Evolutionary conservation across 78 protist genomes (phyloP), one percentile per base, ranked within the genome.

Genomic region (Dictyostelium firmibasis): DNA sequence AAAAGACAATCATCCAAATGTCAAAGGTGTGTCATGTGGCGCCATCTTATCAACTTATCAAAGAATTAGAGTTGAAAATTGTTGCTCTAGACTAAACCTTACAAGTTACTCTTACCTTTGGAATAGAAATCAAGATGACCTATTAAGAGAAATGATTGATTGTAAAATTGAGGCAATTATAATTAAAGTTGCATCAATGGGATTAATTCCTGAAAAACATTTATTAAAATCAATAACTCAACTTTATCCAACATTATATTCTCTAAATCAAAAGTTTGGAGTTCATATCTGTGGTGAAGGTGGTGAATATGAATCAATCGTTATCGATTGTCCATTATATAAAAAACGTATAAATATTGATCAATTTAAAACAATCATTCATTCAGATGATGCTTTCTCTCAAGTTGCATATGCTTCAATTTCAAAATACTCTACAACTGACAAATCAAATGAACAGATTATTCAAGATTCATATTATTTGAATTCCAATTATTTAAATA

Each of bases 231-330:
- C 93, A 3, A 95, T 99, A 13, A 16, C 43, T 4, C 95, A 86
- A 5, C 0, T 97, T 23, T 44, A 76, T 11, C 96, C 97, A 10
- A n/a, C 14, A 35, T 67, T 98, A 18, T 29, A 31, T 20, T 85
- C 41, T 0, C 10, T 91, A 20, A 69, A 97, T 23, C 36, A 23
- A 13, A n/a, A 81, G 53, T 98, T 70, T 53, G 97, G 92, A 14
- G 67, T 96, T 4, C 92, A 99, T 74, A 92, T 86, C 5, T 96
- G 98, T 85, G 99, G 99, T 38, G 99, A 99, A 50, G 99, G 99
- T 29, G 99, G 99, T 41, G 99, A 99, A 95, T 99, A 98, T 84
- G 99, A 99, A 85, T 97, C 99, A 11, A 41, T 99, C 11, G 86
- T 96, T 1, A 72, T 98, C 4, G 99, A 98, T 78, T 91, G 98